Evolutionary conservation across 139 green algal species (phyloP), one percentile per base, ranked within the genome.

Genomic region (Bryopsis sp.): DNA sequence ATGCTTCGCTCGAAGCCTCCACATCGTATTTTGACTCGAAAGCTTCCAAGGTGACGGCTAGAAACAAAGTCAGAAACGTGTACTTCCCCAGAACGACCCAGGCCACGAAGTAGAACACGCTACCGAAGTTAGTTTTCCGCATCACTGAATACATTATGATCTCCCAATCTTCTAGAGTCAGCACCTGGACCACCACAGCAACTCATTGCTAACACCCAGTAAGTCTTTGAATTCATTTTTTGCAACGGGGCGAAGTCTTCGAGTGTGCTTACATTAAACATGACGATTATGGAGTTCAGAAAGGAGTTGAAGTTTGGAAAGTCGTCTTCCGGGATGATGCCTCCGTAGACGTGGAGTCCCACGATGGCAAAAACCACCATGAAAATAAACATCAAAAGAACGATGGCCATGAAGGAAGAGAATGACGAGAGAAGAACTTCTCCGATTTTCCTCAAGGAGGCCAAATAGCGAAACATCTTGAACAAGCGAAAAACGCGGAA

Each of bases 311-410:
- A 92, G 72, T 88, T 90, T 39, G 86, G 86, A 73, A 78, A 85
- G 3, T 62, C 60, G 4, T 71, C 50, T 2, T 82, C 47, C 24
- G 59, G 3, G 19, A 71, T 38, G 19, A 75, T 58, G 6, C 67
- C 79, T 0, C 82, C 85, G 66, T 87, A 90, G 50, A 90, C 77
- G 58, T 95, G 88, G 48, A 95, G 75, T 6, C 88, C 88, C 46
- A 95, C 76, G 71, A 92, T 89, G 31, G 86, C 72, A 67, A 88
- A 91, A 3, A 95, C 86, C n/a, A 91, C 62, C 43, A 83, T 74
- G 76, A 92, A 92, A 22, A 93, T 78, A n/a, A 75, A 72, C 28
- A 88, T 81, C 28, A 92, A 81, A 48, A 85, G 58, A 6, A 81
- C 81, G 58, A 95, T 88, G 62, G 83, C 78, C 1, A 84, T 69